Conservation (phyloP, 2,329 filamentous ascomycete genomes). For the Xylaria sp. region DNA sequence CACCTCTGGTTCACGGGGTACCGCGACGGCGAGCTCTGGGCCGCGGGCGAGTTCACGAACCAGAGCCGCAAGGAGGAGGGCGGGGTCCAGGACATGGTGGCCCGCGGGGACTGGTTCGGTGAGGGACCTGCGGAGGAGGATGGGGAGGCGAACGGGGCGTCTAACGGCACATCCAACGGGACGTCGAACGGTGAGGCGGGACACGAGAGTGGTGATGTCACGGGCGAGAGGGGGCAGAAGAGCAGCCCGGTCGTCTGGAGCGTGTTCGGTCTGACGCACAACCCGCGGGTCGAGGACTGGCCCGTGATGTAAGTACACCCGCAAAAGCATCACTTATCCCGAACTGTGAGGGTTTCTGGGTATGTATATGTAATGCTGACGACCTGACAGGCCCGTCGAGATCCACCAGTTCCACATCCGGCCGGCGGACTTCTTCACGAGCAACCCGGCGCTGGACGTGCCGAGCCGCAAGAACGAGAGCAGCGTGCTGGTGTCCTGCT, state of each 20-base stretch:
- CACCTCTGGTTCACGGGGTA: conserved; percentile 54
- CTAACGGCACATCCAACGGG: no score
- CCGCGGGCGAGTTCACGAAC: conserved; percentile 55
- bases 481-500: conserved; percentile 45
- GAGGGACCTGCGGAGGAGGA: conserved; percentile 26
- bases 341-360: background rate
- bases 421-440: conserved; percentile 50
- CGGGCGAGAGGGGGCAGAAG: conserved; percentile 40
- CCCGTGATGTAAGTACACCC: conserved; percentile 49
- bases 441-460: conserved; percentile 51
- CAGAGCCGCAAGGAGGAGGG: conserved; percentile 48
- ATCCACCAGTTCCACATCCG: conserved; percentile 50
- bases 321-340: background rate
- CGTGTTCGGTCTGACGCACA: conserved; percentile 53
- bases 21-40: conserved; percentile 53
- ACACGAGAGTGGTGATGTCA: conserved; percentile 3
- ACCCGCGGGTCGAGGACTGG: conserved; percentile 53
- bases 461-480: conserved; percentile 43
- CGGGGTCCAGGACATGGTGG: conserved; percentile 51
- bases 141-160: conserved; percentile 13
- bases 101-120: conserved; percentile 50
- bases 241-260: conserved; percentile 57
- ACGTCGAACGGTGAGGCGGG: conserved; percentile 29
- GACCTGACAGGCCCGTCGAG: conserved; percentile 47
- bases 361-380: conserved; percentile 1